Conservation (phyloP, 371 early-diverging fungal species). For the Mortierella sp. region DNA sequence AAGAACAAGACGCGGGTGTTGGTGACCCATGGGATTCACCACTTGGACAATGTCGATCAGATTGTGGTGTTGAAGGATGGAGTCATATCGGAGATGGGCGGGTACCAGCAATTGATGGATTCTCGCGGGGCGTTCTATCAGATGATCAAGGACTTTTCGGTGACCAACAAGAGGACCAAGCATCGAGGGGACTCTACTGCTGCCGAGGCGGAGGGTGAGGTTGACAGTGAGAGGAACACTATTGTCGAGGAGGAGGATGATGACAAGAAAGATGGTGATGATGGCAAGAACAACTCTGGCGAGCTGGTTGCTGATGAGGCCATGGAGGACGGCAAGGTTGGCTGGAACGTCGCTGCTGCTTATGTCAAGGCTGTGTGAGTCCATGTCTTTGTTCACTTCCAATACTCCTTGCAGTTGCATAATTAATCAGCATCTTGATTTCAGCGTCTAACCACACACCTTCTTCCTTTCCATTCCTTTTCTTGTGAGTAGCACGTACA, state of each 20-base stretch:
- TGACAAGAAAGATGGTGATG: background rate
- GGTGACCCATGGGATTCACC: slow-evolving; percentile 82
- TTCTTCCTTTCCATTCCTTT: background rate
- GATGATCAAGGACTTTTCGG: slow-evolving; percentile 58
- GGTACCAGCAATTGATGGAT: slow-evolving; percentile 33
- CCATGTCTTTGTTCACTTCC: background rate
- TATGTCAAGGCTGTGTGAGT: slow-evolving; percentile 83
- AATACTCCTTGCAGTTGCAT: background rate
- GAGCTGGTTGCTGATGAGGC: slow-evolving; percentile 80
- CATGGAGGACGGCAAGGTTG: slow-evolving; percentile 85
- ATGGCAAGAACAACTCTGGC: slow-evolving; percentile 24
- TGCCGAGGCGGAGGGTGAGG: background rate
- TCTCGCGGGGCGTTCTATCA: slow-evolving; percentile 58
- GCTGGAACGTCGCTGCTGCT: slow-evolving; percentile 71
- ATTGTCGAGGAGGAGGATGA: background rate
- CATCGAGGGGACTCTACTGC: background rate
- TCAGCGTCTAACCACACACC: background rate
- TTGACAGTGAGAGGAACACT: slow-evolving; percentile 6
- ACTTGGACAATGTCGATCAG: slow-evolving; percentile 65
- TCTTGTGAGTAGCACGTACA: slow-evolving; percentile 22
- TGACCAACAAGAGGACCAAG: background rate
- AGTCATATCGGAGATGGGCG: slow-evolving; percentile 73
- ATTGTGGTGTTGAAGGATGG: slow-evolving; percentile 81
- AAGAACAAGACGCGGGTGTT: slow-evolving; percentile 72
- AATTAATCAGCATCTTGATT: background rate